Evolutionary conservation across 108 stramenopile species (phyloP), one percentile per base, ranked within the genome.

Genomic region (Fragilaria crotonensis): DNA sequence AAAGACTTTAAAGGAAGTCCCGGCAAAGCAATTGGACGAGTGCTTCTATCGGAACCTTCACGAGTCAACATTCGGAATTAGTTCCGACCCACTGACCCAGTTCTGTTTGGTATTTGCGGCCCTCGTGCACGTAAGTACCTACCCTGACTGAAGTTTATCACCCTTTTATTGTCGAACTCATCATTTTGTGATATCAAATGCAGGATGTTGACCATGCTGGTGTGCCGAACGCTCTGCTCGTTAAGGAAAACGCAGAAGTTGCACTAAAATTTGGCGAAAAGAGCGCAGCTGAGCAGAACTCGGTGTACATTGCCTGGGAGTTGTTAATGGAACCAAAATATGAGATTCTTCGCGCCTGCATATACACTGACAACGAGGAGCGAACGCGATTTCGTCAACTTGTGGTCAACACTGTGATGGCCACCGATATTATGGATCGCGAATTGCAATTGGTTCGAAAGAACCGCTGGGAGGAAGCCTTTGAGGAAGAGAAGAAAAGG

Each of bases 371-470:
- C 29, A 25, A 25, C 18, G 23, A 54, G 50, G 70, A 75, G 47
- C 30, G 59, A 21, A 56, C 52, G 46, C 55, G 55, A 17, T 75
- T 75, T 49, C 69, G 74, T 17, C 64, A 75, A 45, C 70, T 26
- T 33, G 59, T 75, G 18, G 66, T 75, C 30, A 59, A 57, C 17
- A 67, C 64, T 57, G 70, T 75, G 54, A 67, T 75, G 66, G 69
- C 66, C 17, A 75, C 74, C 11, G 74, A 75, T 32, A 75, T 75
- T 26, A 60, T 64, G 3, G 70, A 71, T 52, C 63, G 69, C 33
- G 72, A 73, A 45, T 31, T 29, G 23, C 19, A 29, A 4, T 11
- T 20, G 1, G 30, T 36, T 21, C 17, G 54, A 32, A 31, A 33
- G 27, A 31, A 36, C 2, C 54, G 54, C 21, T 56, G 54, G 54